Base-by-base conservation (phyloP, 2,329 filamentous ascomycete species). In the Aureobasidium namibiae region DNA sequence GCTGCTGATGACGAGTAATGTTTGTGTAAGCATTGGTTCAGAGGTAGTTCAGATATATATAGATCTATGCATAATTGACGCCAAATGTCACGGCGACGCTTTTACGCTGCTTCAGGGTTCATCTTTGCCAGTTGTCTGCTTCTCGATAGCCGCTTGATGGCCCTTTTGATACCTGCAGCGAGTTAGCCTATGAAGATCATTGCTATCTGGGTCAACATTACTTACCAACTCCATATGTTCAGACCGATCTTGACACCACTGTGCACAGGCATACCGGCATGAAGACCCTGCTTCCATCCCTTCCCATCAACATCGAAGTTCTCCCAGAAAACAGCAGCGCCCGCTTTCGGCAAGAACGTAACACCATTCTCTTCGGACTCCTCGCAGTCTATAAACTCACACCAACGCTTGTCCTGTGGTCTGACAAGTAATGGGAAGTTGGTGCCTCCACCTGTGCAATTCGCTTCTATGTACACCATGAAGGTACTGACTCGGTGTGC, bases 211-310 rank as follows among this genome's bases (percentile, higher is more conserved):
- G 5, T 21, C 5, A n/a, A 33, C 6, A 6, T 29, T 6, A 42
- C 52, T 56, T 78, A 80, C 82, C 82, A 85, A 69, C 79, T 84
- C 83, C 83, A 86, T 62, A 86, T 83, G 70, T 86, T 85, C 70
- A 85, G 68, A 0, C 82, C 83, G 60, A 85, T 76, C 72, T 86
- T 85, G 38, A 71, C 74, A 2, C 83, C 83, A 41, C 69, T 73
- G 50, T 70, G 69, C 0, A 86, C 82, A 9, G 82, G 82, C 66
- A 84, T 72, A 5, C 81, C 82, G 44, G 82, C 81, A 75, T 86
- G 83, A 75, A 82, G 82, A 33, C 80, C 82, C 69, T 85, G 81
- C 60, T 75, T 73, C 65, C 82, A 82, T 13, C 81, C 82, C 23
- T 71, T 74, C 2, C 82, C 82, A 68, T 84, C 80, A 0, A 72